Evolutionary conservation across 1,284 basidiomycete genomes (phyloP).

Genomic region (Pseudozyma tsukubaensis): DNA sequence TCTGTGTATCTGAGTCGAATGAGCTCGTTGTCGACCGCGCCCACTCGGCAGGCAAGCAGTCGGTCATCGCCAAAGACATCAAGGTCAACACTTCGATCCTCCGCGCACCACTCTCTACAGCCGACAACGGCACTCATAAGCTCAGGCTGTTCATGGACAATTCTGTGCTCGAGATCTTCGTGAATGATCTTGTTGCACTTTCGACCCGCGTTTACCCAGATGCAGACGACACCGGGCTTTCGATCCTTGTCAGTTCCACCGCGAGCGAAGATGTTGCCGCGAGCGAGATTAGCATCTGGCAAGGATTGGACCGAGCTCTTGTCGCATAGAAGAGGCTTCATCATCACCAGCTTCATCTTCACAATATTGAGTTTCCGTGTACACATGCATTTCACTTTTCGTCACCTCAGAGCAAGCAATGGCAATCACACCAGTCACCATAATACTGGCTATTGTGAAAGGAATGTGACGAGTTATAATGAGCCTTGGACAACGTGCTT

Average conservation of each 20-base stretch:
- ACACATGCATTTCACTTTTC: too few relatives aligned
- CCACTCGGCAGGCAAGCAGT: conserved; percentile 20
- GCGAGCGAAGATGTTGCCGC: background rate
- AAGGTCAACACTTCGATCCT: conserved; percentile 40
- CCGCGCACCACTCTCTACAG: conserved; percentile 10
- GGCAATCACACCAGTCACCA: too few relatives aligned
- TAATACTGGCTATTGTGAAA: too few relatives aligned
- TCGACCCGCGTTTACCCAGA: conserved; percentile 56
- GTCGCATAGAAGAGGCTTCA: conserved; percentile 2
- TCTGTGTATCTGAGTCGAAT: conserved; percentile 21
- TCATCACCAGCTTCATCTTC: too few relatives aligned
- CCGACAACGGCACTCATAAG: conserved; percentile 8
- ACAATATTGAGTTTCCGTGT: background rate
- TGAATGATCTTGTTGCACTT: conserved; percentile 46
- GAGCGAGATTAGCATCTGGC: conserved; percentile 22
- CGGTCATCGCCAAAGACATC: conserved; percentile 25
- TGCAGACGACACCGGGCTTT: conserved; percentile 18
- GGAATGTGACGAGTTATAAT: too few relatives aligned
- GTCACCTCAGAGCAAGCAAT: too few relatives aligned
- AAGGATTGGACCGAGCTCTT: conserved; percentile 28
- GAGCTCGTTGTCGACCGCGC: conserved; percentile 44
- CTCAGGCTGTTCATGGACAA: conserved; percentile 55
- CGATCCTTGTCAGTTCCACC: conserved; percentile 12
- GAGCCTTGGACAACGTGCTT: too few relatives aligned
- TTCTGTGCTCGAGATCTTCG: conserved; percentile 57